Percentiles rank a stretch among this genome's conserved stretches.
Conservation (phyloP, 2,329 filamentous ascomycete species). For the Pseudopyricularia cyperi region DNA sequence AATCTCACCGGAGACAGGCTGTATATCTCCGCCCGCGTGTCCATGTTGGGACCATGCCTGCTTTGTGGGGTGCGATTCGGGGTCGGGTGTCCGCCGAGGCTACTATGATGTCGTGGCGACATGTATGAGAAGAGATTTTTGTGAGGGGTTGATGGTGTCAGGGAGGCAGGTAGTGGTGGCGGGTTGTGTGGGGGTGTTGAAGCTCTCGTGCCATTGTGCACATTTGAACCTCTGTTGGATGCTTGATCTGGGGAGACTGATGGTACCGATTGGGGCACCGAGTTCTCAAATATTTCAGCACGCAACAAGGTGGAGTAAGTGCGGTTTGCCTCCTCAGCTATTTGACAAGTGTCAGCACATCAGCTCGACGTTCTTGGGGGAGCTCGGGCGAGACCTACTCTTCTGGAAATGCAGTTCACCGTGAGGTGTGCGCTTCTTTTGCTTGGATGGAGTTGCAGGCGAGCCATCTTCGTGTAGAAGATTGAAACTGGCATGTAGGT, state of each 20-base stretch:
- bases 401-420: constrained; percentile 90
- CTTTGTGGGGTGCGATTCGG: constrained; percentile 83
- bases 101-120: constrained; percentile 57
- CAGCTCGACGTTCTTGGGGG: not conserved
- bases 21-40: constrained; percentile 86
- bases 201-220: constrained; percentile 56
- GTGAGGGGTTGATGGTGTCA: constrained; percentile 89
- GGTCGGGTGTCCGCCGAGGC: constrained; percentile 69
- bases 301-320: constrained; percentile 82
- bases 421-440: constrained; percentile 73
- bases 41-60: constrained; percentile 75
- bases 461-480: constrained; percentile 86
- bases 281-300: constrained; percentile 82
- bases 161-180: constrained; percentile 53
- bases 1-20: constrained; percentile 89
- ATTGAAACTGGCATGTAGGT: constrained; percentile 85
- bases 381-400: constrained; percentile 42
- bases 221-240: constrained; percentile 38
- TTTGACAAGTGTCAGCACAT: not conserved
- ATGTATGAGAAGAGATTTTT: constrained; percentile 95
- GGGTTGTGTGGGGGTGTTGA: constrained; percentile 67
- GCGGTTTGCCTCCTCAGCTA: constrained; percentile 84
- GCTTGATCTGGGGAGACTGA: constrained; percentile 48
- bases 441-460: constrained; percentile 76
- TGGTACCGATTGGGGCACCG: constrained; percentile 69